phyloP scores from a whole-genome alignment of 2,329 filamentous ascomycete species.

The Scolecobasidium constrictum region DNA sequence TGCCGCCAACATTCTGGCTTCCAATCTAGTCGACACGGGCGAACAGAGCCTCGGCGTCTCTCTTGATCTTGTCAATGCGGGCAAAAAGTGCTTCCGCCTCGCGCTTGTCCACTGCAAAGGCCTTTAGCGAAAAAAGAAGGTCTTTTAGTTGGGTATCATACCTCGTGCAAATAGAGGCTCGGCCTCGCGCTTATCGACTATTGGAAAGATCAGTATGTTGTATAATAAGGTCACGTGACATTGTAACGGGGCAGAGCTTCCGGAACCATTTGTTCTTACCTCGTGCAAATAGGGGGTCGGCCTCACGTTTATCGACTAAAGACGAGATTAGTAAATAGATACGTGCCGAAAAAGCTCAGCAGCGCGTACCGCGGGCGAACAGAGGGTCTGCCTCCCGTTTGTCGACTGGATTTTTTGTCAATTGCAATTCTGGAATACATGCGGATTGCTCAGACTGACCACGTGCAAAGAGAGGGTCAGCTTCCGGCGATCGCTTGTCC shows the following conservation, averaged over 20 bases:
- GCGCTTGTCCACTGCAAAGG: background rate
- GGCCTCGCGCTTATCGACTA: background rate
- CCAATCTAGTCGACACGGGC: slow-evolving; percentile 1
- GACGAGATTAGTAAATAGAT: no score
- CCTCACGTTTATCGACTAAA: slow-evolving; percentile 7
- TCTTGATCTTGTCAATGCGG: slow-evolving; percentile 2
- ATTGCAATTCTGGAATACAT: background rate
- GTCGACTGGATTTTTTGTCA: slow-evolving; percentile 1
- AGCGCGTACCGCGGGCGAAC: slow-evolving; percentile 5
- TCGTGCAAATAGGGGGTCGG: background rate
- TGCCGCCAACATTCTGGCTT: no score
- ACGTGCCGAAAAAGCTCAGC: no score
- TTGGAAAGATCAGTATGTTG: background rate
- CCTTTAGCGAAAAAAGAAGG: background rate
- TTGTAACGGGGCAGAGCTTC: no score
- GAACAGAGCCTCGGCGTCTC: background rate
- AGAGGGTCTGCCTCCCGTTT: slow-evolving; percentile 7
- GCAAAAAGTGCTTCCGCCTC: background rate
- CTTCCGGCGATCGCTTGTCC: background rate
- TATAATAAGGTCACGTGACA: no score
- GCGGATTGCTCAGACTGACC: background rate
- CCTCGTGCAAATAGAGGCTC: background rate
- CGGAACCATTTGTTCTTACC: background rate
- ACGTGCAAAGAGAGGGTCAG: slow-evolving; percentile 1
- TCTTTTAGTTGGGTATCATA: background rate